Base-by-base conservation (phyloP, 371 early-diverging fungal genomes). In the Agmasoma carcini region DNA sequence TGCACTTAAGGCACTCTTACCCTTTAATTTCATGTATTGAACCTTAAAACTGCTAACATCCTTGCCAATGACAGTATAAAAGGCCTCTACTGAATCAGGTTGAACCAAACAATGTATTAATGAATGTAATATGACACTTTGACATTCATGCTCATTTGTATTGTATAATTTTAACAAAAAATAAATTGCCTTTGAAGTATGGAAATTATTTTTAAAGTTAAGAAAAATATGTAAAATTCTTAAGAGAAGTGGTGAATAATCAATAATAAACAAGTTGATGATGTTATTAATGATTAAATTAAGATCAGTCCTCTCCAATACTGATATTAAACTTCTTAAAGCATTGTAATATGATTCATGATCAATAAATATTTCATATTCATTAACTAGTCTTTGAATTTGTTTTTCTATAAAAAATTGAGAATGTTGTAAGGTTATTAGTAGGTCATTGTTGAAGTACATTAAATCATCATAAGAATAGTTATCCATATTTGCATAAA, bases 401-500 rank as follows among this genome's bases (percentile, higher is more conserved):
- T 57, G 61, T 36, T 56, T 31, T 46, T 55, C 19, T 7, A 69
- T 46, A 47, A 56, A 69, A 14, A 56, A 58, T 0, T 33, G 30
- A 20, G 20, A 53, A 22, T 44, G 27, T 19, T 58, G n/a, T 19
- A 64, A 38, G 26, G 25, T 40, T 17, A 31, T 14, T 12, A 69
- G 41, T 17, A 69, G 55, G 51, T 69, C 69, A 17, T 48, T 50
- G 27, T 61, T 63, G 33, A 69, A 61, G 55, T 61, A 55, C 6
- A 11, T 29, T 12, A 65, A 11, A 38, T 69, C 65, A 22, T 27
- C 34, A 30, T 34, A 56, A 15, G 51, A 9, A 43, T 61, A 65
- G 7, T 34, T 51, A 29, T 46, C 40, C 26, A 69, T 34, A 31
- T 57, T 45, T 7, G 29, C 37, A 53, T 64, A 69, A 31, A 69